These are phyloP conservation scores for Fusarium decemcellulare DNA, from an alignment of 2,329 filamentous ascomycete genomes.

Conservation along the genomic window DNA sequence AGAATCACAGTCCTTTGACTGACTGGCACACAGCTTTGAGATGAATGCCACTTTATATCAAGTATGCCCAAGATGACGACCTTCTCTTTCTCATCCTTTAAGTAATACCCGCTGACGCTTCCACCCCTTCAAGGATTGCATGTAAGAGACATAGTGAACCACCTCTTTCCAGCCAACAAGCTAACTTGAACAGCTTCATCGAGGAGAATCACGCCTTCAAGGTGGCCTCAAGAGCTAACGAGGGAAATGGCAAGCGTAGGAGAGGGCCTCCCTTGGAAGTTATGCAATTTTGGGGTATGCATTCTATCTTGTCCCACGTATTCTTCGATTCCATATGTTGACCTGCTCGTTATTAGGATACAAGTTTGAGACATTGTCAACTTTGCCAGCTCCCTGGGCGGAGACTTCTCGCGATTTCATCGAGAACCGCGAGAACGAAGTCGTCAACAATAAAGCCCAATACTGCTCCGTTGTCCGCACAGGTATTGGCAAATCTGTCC, in stretches of 20 bases:
- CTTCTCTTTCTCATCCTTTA: neutral
- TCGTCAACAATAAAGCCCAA: slow-evolving; percentile 91
- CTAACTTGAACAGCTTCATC: slow-evolving; percentile 77
- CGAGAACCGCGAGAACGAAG: slow-evolving; percentile 77
- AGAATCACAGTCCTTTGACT: slow-evolving; percentile 21
- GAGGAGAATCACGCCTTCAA: slow-evolving; percentile 90
- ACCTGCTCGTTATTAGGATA: slow-evolving; percentile 73
- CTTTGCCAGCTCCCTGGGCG: slow-evolving; percentile 82
- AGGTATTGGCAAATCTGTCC: slow-evolving; percentile 80
- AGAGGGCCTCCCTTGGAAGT: slow-evolving; percentile 75
- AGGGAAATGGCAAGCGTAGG: slow-evolving; percentile 55
- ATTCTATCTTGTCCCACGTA: too few species aligned
- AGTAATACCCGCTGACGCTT: slow-evolving; percentile 23
- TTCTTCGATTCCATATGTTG: neutral
- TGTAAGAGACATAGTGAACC: slow-evolving; percentile 57
- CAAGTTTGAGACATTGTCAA: slow-evolving; percentile 92
- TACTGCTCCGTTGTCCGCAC: slow-evolving; percentile 96
- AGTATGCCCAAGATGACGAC: slow-evolving; percentile 67
- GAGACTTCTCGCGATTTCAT: slow-evolving; percentile 82
- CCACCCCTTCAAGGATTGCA: slow-evolving; percentile 61
- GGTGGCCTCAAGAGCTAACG: slow-evolving; percentile 70
- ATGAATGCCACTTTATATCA: slow-evolving; percentile 96
- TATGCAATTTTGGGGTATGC: slow-evolving; percentile 92
- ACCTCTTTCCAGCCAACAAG: neutral
- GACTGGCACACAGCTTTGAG: slow-evolving; percentile 75